Evolutionary conservation across 441 rosid genomes (phyloP).

Genomic region (Melastoma candidum): DNA sequence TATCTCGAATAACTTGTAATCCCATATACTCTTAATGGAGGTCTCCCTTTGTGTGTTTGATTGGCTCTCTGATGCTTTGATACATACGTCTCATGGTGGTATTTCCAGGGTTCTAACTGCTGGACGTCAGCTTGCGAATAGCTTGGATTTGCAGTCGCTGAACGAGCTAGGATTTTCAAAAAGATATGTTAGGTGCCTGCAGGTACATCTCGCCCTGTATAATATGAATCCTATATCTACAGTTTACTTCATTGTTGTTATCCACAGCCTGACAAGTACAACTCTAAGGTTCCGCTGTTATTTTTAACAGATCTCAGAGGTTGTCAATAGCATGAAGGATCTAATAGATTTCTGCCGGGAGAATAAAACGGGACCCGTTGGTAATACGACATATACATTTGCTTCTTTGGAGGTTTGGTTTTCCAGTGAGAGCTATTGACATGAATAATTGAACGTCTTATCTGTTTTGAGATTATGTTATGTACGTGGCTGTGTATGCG

Average conservation of each 20-base stretch:
- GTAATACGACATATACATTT: conserved; percentile 23
- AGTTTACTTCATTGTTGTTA: conserved; percentile 3
- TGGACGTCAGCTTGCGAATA: conserved; percentile 84
- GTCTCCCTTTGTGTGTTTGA: neutral
- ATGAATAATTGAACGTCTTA: no score
- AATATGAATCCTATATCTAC: conserved; percentile 4
- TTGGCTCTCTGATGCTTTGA: neutral
- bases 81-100: conserved; percentile 13
- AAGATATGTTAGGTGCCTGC: conserved; percentile 93
- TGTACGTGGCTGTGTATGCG: neutral
- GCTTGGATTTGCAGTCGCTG: conserved; percentile 82
- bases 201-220: conserved; percentile 34
- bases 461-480: no score
- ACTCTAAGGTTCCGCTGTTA: conserved; percentile 25
- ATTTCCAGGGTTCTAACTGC: conserved; percentile 74
- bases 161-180: conserved; percentile 95
- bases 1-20: neutral
- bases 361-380: conserved; percentile 79
- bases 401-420: neutral
- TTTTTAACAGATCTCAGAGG: conserved; percentile 81
- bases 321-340: conserved; percentile 99
- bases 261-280: conserved; percentile 30
- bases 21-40: neutral
- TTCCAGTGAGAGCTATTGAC: neutral
- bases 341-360: conserved; percentile 79